A percentile compares a stretch with the other conserved stretches of the same genome.
These are phyloP conservation scores for Ceratobasidium sp. DNA, from an alignment of 1,284 basidiomycete genomes.

Conservation along the genomic window DNA sequence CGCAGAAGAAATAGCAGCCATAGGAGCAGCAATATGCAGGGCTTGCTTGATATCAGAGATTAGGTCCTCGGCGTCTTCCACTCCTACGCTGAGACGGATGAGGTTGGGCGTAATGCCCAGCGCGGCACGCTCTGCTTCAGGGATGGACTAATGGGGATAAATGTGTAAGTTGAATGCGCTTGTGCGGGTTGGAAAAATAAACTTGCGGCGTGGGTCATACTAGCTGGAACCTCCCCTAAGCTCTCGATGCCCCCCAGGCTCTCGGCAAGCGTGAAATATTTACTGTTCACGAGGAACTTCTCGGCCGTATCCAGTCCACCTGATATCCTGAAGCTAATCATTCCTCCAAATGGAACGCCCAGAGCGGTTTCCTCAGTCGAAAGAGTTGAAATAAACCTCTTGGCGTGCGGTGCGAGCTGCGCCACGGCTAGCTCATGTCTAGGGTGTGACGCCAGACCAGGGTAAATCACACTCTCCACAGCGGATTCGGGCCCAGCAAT, in stretches of 20 bases:
- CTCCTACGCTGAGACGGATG: constrained; percentile 85
- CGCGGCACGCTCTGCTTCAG: constrained; percentile 70
- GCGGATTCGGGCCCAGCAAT: constrained; percentile 52
- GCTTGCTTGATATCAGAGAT: constrained; percentile 79
- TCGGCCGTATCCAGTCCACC: constrained; percentile 68
- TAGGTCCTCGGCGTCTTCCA: constrained; percentile 89
- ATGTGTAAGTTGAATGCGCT: no score
- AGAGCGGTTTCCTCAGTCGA: constrained; percentile 36
- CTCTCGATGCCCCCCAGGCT: constrained; percentile 92
- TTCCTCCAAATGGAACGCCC: constrained; percentile 53
- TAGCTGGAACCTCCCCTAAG: constrained; percentile 82
- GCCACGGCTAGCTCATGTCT: constrained; percentile 24
- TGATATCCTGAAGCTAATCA: constrained; percentile 65
- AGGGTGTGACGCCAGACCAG: constrained; percentile 57
- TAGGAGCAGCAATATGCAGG: constrained; percentile 60
- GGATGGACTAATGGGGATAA: constrained; percentile 63
- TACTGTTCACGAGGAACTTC: constrained; percentile 73
- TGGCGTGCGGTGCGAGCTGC: constrained; percentile 71
- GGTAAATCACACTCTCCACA: constrained; percentile 63
- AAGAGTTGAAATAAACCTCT: constrained; percentile 50
- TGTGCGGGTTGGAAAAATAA: no score
- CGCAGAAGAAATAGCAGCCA: background rate
- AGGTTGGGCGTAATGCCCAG: constrained; percentile 87
- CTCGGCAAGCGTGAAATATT: constrained; percentile 88
- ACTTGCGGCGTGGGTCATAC: constrained; percentile 75